phyloP scores from a whole-genome alignment of 2,329 filamentous ascomycete genomes.

The Lachnellula suecica region DNA sequence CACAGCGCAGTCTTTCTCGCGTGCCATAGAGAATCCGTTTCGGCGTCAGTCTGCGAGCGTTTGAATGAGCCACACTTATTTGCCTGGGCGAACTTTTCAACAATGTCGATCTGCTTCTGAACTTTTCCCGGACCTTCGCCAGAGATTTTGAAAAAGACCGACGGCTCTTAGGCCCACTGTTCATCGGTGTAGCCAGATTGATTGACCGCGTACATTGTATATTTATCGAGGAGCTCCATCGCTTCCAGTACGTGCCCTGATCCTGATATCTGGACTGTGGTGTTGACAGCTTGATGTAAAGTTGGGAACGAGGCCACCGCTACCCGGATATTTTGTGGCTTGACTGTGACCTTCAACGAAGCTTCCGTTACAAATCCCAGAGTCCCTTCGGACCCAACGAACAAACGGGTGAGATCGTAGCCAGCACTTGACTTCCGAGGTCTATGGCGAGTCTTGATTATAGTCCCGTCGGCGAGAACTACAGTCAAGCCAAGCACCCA shows the following conservation, averaged over 20 bases:
- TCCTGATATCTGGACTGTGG: constrained; percentile 71
- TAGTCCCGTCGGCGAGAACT: constrained; percentile 72
- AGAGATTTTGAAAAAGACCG: constrained; percentile 82
- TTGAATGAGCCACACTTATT: constrained; percentile 68
- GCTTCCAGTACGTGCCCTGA: constrained; percentile 36
- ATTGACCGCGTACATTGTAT: constrained; percentile 81
- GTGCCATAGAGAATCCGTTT: constrained; percentile 75
- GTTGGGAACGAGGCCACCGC: constrained; percentile 76
- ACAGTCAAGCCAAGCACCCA: constrained; percentile 83
- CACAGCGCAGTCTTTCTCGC: constrained; percentile 79
- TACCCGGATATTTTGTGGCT: constrained; percentile 73
- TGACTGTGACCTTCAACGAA: constrained; percentile 75
- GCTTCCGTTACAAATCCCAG: constrained; percentile 79
- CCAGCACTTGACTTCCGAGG: constrained; percentile 79
- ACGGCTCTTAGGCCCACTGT: constrained; percentile 71
- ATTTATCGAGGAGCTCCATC: constrained; percentile 78
- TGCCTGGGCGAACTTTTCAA: constrained; percentile 62
- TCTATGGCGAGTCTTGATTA: constrained; percentile 74
- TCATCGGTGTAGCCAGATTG: constrained; percentile 65
- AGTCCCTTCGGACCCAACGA: constrained; percentile 80
- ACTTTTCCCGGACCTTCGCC: constrained; percentile 57
- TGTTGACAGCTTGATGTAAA: constrained; percentile 70
- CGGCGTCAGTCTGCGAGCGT: constrained; percentile 65
- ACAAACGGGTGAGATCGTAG: constrained; percentile 77
- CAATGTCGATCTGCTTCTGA: constrained; percentile 68